Evolutionary conservation across 2,329 filamentous ascomycete genomes (phyloP).

Genomic region (Capronia coronata): DNA sequence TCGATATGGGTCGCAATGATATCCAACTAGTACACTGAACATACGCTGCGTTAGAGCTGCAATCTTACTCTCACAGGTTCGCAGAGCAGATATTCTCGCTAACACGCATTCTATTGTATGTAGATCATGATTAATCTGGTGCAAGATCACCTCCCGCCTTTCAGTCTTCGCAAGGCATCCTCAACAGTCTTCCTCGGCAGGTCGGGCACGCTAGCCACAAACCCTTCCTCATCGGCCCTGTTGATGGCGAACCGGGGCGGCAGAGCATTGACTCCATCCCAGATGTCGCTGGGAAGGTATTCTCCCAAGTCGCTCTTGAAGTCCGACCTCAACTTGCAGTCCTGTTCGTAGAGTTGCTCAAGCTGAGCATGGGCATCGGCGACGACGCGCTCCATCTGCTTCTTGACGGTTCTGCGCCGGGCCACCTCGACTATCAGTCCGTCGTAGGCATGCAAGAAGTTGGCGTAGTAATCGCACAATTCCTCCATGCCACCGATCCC

Average conservation of each 20-base stretch:
- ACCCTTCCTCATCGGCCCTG: constrained; percentile 45
- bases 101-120: neutral
- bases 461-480: constrained; percentile 76
- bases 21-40: constrained; percentile 57
- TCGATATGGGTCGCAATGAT: constrained; percentile 42
- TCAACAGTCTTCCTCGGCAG: constrained; percentile 40
- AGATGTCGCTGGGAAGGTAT: constrained; percentile 79
- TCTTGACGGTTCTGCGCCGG: constrained; percentile 64
- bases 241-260: constrained; percentile 35
- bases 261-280: constrained; percentile 60
- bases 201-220: constrained; percentile 34
- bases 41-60: too few species aligned
- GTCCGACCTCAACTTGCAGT: constrained; percentile 64
- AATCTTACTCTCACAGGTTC: neutral
- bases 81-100: neutral
- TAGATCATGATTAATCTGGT: neutral
- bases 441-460: constrained; percentile 78
- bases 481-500: constrained; percentile 71
- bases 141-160: constrained; percentile 19
- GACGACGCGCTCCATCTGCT: constrained; percentile 66
- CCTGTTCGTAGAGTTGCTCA: constrained; percentile 65
- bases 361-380: constrained; percentile 71
- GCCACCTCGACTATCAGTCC: constrained; percentile 77
- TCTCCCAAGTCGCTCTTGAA: constrained; percentile 81
- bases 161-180: constrained; percentile 38